Conservation (phyloP, 2,329 filamentous ascomycete species). For the Coniochaeta hoffmannii region DNA sequence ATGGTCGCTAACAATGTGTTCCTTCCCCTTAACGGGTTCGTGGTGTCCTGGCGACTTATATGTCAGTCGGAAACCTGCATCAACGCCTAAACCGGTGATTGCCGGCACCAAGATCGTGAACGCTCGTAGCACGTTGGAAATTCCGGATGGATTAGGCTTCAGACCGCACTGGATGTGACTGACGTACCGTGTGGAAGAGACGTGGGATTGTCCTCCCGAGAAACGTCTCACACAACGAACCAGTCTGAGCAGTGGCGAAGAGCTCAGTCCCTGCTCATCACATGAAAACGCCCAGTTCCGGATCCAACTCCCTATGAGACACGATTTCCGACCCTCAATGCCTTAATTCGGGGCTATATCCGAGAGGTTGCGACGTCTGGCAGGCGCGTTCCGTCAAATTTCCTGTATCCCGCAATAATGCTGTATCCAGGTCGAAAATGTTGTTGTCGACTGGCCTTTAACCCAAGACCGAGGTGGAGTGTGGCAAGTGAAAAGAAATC, state of each 20-base stretch:
- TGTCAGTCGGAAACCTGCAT: conserved; percentile 20
- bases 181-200: conserved; percentile 32
- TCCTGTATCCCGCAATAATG: background rate
- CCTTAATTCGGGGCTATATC: background rate
- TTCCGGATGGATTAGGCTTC: background rate
- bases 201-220: conserved; percentile 15
- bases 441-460: background rate
- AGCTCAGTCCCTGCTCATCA: conserved; percentile 32
- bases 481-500: background rate
- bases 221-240: conserved; percentile 26
- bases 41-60: conserved; percentile 6
- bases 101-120: conserved; percentile 11
- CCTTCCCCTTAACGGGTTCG: conserved; percentile 16
- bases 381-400: background rate
- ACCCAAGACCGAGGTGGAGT: background rate
- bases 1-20: conserved; percentile 41
- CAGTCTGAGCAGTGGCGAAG: conserved; percentile 30
- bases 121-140: background rate
- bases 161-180: background rate
- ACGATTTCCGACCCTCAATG: background rate
- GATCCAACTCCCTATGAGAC: background rate
- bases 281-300: conserved; percentile 17
- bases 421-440: background rate
- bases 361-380: background rate
- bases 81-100: conserved; percentile 4